A percentile compares a stretch with the other conserved stretches of the same genome.
Evolutionary conservation across 1,284 basidiomycete species (phyloP).

Genomic region (Flammula alnicola): DNA sequence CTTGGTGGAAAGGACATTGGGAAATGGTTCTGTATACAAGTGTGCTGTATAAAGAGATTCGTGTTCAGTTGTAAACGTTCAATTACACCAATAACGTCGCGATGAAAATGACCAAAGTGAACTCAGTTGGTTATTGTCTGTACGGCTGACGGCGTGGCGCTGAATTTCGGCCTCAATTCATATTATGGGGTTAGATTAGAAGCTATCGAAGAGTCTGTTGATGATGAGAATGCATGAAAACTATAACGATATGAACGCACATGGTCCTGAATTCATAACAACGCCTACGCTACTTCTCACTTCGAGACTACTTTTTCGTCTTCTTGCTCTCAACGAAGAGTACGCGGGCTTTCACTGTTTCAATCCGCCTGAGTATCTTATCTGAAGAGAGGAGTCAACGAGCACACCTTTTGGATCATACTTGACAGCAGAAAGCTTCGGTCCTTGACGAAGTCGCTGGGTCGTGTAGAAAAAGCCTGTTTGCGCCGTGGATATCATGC

Average conservation of each 20-base stretch:
- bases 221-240: neutral
- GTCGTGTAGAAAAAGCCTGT: slow-evolving; percentile 92
- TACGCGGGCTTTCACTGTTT: slow-evolving; percentile 46
- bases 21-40: too few relatives aligned
- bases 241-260: neutral
- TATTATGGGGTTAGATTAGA: neutral
- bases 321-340: slow-evolving; percentile 82
- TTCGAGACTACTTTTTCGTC: slow-evolving; percentile 50
- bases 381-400: too few relatives aligned
- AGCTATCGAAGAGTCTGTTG: neutral
- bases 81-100: too few relatives aligned
- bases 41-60: too few relatives aligned
- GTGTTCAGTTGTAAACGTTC: too few relatives aligned
- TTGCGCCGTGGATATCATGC: slow-evolving; percentile 87
- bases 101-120: too few relatives aligned
- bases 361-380: slow-evolving; percentile 5
- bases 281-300: neutral
- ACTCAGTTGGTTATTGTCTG: too few relatives aligned
- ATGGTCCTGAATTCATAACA: too few relatives aligned
- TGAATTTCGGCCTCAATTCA: too few relatives aligned
- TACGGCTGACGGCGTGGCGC: too few relatives aligned
- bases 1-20: too few relatives aligned
- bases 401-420: slow-evolving; percentile 83
- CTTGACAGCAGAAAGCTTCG: slow-evolving; percentile 83
- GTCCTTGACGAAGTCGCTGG: slow-evolving; percentile 69